Conservation (phyloP, 192 early-diverging fungal species). For the Entomortierella lignicola region DNA sequence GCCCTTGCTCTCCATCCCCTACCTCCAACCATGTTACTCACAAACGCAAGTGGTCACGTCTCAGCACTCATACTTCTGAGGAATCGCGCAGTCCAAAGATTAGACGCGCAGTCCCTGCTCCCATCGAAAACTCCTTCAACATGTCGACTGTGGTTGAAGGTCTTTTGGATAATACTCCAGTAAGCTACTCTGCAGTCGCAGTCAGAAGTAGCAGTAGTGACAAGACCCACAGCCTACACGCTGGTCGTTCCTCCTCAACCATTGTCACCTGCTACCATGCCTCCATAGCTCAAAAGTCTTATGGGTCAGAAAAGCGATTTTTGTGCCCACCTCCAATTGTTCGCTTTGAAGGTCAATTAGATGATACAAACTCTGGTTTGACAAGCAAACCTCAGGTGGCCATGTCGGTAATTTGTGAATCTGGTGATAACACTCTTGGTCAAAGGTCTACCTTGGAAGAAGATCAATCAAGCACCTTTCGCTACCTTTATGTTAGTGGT, state of each 20-base stretch:
- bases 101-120: constrained; percentile 36
- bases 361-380: constrained; percentile 54
- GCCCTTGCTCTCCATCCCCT: constrained; percentile 28
- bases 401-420: constrained; percentile 74
- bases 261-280: constrained; percentile 82
- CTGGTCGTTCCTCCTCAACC: constrained; percentile 56
- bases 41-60: constrained; percentile 56
- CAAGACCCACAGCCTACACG: neutral
- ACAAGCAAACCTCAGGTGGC: constrained; percentile 67
- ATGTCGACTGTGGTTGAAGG: constrained; percentile 31
- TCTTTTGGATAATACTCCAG: constrained; percentile 3
- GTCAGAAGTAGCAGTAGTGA: neutral
- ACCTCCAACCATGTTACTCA: constrained; percentile 27
- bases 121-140: constrained; percentile 18
- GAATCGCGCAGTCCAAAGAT: constrained; percentile 46
- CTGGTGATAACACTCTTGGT: constrained; percentile 64
- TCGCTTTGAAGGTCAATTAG: constrained; percentile 56
- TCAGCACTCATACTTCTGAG: constrained; percentile 34
- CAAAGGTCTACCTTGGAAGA: constrained; percentile 66
- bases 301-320: constrained; percentile 92
- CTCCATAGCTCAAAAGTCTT: constrained; percentile 92
- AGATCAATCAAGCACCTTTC: constrained; percentile 70
- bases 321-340: constrained; percentile 83
- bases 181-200: neutral
- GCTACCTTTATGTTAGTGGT: constrained; percentile 81